phyloP scores from a whole-genome alignment of 1,284 basidiomycete genomes.

The Gymnopus androsaceus region DNA sequence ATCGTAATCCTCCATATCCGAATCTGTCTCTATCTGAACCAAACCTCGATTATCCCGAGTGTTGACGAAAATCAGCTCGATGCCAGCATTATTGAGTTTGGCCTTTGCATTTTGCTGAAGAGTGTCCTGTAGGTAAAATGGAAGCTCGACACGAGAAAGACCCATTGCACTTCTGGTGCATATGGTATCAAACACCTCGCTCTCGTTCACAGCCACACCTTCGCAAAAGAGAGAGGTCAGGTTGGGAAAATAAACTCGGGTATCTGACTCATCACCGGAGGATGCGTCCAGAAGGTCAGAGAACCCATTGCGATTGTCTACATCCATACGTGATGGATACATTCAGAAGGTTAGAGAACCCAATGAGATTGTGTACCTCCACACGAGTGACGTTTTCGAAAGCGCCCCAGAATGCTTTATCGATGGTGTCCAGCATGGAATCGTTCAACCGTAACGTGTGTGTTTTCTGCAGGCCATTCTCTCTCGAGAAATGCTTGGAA shows the following conservation, averaged over 20 bases:
- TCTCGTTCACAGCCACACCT: not conserved
- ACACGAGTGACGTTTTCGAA: constrained; percentile 3
- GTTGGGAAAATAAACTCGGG: not conserved
- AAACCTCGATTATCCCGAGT: not conserved
- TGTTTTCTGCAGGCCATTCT: constrained; percentile 10
- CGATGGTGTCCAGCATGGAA: not conserved
- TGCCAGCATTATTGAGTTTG: not conserved
- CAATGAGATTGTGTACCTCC: not conserved
- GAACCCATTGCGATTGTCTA: not conserved
- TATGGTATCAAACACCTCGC: not conserved
- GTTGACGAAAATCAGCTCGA: not conserved
- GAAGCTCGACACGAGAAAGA: not conserved
- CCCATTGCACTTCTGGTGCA: not conserved
- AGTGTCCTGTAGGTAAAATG: not conserved
- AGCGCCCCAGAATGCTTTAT: not conserved
- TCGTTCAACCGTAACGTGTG: constrained; percentile 10
- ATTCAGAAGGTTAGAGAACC: not conserved
- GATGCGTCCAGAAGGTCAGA: not conserved
- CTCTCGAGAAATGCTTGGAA: not conserved
- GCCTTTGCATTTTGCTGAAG: not conserved
- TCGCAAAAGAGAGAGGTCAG: not conserved
- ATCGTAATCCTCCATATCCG: too few species aligned
- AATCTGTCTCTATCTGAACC: not conserved
- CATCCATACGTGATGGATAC: not conserved
- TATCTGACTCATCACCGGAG: not conserved